phyloP scores from a whole-genome alignment of 1,139 yeast species.

The Debaryomyces sp. region DNA sequence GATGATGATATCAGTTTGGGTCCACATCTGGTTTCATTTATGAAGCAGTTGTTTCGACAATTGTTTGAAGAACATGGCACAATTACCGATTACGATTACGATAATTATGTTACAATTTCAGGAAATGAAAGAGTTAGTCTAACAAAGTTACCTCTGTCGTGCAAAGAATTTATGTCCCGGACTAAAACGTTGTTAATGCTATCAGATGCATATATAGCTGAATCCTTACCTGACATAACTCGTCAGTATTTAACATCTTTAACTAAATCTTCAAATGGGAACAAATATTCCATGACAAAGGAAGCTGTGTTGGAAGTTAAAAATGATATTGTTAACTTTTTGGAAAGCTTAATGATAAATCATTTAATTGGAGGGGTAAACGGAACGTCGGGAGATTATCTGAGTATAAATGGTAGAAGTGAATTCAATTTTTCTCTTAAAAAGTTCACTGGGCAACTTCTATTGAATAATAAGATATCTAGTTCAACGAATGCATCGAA shows the following conservation, averaged over 20 bases:
- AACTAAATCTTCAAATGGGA: conserved; percentile 22
- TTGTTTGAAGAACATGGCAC: conserved; percentile 22
- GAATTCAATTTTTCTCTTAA: conserved; percentile 5
- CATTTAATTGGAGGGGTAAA: conserved; percentile 36
- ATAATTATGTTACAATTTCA: conserved; percentile 5
- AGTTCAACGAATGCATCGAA: conserved; percentile 45
- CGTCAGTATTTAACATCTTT: conserved; percentile 35
- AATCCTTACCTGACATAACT: conserved; percentile 31
- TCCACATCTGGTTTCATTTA: conserved; percentile 22
- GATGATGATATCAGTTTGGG: conserved; percentile 6
- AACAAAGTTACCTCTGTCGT: conserved; percentile 23
- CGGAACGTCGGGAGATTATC: conserved; percentile 22
- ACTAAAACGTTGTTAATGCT: conserved; percentile 41
- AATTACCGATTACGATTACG: neutral
- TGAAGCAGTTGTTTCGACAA: conserved; percentile 35
- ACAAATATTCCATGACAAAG: conserved; percentile 27
- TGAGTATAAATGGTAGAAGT: conserved; percentile 13
- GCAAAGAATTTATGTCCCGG: conserved; percentile 31
- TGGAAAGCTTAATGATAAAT: conserved; percentile 29
- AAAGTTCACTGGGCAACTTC: conserved; percentile 6
- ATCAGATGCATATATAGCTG: conserved; percentile 29
- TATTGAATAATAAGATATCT: conserved; percentile 19
- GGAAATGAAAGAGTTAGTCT: conserved; percentile 11
- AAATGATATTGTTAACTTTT: conserved; percentile 29
- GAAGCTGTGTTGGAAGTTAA: conserved; percentile 37